Percentiles rank a stretch among this genome's conserved stretches.
phyloP scores from a whole-genome alignment of 306 rosid species.

The Casuarina cunninghamiana region DNA sequence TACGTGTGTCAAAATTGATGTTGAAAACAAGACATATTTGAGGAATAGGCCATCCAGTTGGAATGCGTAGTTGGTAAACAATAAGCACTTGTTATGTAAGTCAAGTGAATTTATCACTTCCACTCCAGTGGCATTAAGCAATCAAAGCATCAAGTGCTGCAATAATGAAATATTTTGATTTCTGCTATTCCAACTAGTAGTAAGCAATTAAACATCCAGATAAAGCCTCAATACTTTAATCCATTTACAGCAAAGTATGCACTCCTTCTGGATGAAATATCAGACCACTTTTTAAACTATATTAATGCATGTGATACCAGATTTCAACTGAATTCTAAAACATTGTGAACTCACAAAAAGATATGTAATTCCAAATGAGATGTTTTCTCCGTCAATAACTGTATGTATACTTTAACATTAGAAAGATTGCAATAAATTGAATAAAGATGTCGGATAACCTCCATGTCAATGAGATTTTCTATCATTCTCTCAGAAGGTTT shows the following conservation, averaged over 20 bases:
- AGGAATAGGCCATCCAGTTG: background rate
- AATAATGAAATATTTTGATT: background rate
- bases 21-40: background rate
- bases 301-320: background rate
- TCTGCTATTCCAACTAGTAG: background rate
- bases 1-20: background rate
- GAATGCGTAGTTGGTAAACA: background rate
- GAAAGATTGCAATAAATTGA: background rate
- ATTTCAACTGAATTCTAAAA: background rate
- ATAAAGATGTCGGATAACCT: constrained; percentile 30
- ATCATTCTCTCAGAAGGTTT: constrained; percentile 51
- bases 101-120: background rate
- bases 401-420: background rate
- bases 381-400: background rate
- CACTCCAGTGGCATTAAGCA: background rate
- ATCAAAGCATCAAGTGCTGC: background rate
- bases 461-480: constrained; percentile 44
- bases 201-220: background rate
- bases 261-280: background rate
- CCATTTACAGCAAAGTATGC: background rate
- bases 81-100: background rate
- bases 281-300: background rate
- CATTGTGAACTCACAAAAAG: background rate
- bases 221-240: background rate
- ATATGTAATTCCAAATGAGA: background rate